phyloP scores from a whole-genome alignment of 805 yeast species.

The Candida ascalaphidarum region DNA sequence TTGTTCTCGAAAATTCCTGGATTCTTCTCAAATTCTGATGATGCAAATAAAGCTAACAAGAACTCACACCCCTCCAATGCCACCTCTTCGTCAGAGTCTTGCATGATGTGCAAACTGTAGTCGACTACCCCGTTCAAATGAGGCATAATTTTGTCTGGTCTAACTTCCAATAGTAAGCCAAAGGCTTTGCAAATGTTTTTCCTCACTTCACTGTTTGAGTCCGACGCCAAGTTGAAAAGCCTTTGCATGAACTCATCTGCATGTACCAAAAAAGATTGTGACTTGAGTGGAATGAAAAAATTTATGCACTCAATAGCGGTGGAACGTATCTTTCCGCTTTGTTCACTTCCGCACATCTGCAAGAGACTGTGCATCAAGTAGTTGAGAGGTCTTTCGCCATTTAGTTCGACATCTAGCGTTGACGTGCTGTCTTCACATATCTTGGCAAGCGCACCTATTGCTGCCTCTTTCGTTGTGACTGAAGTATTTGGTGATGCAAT shows the following conservation, averaged over 20 bases:
- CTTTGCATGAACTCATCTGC: conserved; percentile 58
- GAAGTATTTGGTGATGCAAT: conserved; percentile 10
- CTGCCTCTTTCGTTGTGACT: conserved; percentile 51
- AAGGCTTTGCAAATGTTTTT: conserved; percentile 74
- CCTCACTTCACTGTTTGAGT: conserved; percentile 50
- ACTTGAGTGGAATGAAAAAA: conserved; percentile 60
- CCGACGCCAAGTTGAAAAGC: conserved; percentile 64
- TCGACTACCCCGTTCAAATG: conserved; percentile 82
- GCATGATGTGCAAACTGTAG: conserved; percentile 75
- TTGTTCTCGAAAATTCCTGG: conserved; percentile 41
- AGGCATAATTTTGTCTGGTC: conserved; percentile 74
- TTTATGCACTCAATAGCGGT: conserved; percentile 65
- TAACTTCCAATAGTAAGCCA: conserved; percentile 56
- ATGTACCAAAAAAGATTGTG: conserved; percentile 56
- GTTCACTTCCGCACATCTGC: conserved; percentile 29
- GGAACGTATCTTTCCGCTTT: conserved; percentile 46
- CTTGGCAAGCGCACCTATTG: conserved; percentile 73
- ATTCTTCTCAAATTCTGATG: conserved; percentile 38
- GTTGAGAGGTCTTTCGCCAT: conserved; percentile 60
- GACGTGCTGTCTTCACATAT: conserved; percentile 83
- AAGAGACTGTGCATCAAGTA: conserved; percentile 61
- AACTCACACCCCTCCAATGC: conserved; percentile 93
- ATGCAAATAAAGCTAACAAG: conserved; percentile 55
- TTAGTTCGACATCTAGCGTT: conserved; percentile 55
- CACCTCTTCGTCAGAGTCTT: conserved; percentile 57